Conservation (phyloP, 1,284 basidiomycete species). For the Porodaedalea pini region DNA sequence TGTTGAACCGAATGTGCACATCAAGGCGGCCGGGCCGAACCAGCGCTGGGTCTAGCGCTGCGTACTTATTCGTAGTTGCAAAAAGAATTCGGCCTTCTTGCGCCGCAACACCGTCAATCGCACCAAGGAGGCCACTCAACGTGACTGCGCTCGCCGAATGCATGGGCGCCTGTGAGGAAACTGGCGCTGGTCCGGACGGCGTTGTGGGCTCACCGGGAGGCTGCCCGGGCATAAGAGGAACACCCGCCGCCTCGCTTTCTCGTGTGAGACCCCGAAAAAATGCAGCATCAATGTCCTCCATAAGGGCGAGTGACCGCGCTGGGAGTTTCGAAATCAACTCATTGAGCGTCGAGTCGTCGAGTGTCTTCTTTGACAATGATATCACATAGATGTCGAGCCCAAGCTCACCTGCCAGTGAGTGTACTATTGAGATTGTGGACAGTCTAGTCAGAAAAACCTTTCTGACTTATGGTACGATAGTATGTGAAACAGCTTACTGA, state of each 20-base stretch:
- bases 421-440: conserved; percentile 33
- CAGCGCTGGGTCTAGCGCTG: conserved; percentile 64
- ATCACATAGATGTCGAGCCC: conserved; percentile 72
- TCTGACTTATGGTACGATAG: too few species aligned
- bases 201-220: conserved; percentile 12
- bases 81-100: conserved; percentile 75
- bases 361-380: conserved; percentile 62
- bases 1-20: conserved; percentile 69
- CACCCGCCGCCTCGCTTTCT: conserved; percentile 36
- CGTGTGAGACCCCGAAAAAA: conserved; percentile 52
- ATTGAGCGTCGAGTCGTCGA: conserved; percentile 64
- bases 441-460: not conserved
- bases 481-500: conserved; percentile 32
- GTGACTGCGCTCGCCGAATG: conserved; percentile 43
- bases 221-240: conserved; percentile 3
- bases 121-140: conserved; percentile 70
- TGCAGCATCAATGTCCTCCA: conserved; percentile 80
- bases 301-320: conserved; percentile 65
- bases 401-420: conserved; percentile 73
- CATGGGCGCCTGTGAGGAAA: conserved; percentile 13
- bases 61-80: conserved; percentile 73
- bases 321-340: conserved; percentile 65
- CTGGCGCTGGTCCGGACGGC: conserved; percentile 20
- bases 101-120: conserved; percentile 71
- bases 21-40: conserved; percentile 79